Evolutionary conservation across 2,329 filamentous ascomycete genomes (phyloP).

Genomic region (Berkeleyomyces basicola): DNA sequence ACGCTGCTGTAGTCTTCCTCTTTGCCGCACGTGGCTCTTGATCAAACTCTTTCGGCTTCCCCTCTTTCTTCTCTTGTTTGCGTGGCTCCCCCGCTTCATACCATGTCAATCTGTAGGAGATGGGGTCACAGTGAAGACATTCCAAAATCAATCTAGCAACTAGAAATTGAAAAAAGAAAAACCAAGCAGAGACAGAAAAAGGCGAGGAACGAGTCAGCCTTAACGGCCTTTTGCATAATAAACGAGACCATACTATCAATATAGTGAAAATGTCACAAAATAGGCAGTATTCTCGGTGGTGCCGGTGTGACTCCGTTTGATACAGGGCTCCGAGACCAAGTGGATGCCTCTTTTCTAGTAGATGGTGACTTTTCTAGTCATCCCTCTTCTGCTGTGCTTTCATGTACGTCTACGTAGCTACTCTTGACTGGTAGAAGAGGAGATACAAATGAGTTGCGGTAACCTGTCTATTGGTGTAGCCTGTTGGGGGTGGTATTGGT

Average conservation of each 20-base stretch:
- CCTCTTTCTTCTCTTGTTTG: neutral
- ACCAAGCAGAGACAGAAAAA: neutral
- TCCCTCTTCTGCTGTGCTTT: neutral
- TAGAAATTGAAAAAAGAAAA: neutral
- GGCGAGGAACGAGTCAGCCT: neutral
- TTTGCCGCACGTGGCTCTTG: neutral
- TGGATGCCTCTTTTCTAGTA: neutral
- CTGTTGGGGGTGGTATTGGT: neutral
- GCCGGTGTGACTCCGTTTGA: neutral
- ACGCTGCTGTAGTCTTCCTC: neutral
- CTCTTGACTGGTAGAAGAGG: neutral
- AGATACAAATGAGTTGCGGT: neutral
- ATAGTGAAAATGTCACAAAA: neutral
- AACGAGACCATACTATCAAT: neutral
- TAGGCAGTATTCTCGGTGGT: neutral
- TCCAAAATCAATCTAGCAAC: neutral
- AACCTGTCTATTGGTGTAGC: neutral
- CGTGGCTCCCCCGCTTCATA: neutral
- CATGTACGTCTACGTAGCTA: neutral
- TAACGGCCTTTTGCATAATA: neutral
- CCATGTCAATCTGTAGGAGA: neutral
- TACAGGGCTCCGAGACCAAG: neutral
- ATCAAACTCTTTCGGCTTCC: neutral
- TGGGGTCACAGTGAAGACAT: neutral
- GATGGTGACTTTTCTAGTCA: neutral